Base-by-base conservation (phyloP, 805 yeast species). In the Yamadazyma kitorensis region DNA sequence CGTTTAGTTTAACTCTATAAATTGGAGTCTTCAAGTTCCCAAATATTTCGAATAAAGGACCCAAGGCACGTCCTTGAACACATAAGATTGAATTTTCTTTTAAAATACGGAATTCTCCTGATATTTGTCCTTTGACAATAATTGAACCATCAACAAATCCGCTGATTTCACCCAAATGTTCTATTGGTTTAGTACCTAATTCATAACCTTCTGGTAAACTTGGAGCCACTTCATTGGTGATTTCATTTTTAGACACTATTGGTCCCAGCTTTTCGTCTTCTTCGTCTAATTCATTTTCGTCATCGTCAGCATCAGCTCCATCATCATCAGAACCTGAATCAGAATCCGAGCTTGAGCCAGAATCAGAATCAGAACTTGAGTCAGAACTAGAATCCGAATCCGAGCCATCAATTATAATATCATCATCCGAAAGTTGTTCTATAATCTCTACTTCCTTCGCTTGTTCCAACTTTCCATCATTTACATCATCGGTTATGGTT, bases 21-120 rank as follows among this genome's bases (percentile, higher is more conserved):
- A 81, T 66, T 0, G 99, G 98, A 13, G 76, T 59, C 42, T 85
- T 83, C 5, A 93, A 70, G 8, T 86, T 82, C 0, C 98, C 98
- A 64, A 93, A 87, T 0, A 87, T 86, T 55, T 93, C 98, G 51
- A 78, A 83, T 7, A 91, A 61, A 1, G 82, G 80, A 0, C 98
- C 98, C 11, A 93, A 48, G 1, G 82, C 59, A 29, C 82, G 68
- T 52, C 86, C 87, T 43, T 78, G 81, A 28, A 88, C 72, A 50
- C 96, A 86, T 3, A 91, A 68, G 0, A 91, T 66, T 0, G 95
- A 81, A 11, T 81, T 82, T 34, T 87, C 97, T 44, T 80, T 84
- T 22, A 91, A 65, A 3, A 88, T 83, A 27, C 89, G 66, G 52
- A 80, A 83, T 50, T 93, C 97, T 9, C 94, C 98, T 2, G 96